Percentiles rank a stretch among this genome's conserved stretches.
phyloP scores from a whole-genome alignment of 441 rosid genomes.

The Eruca vesicaria region DNA sequence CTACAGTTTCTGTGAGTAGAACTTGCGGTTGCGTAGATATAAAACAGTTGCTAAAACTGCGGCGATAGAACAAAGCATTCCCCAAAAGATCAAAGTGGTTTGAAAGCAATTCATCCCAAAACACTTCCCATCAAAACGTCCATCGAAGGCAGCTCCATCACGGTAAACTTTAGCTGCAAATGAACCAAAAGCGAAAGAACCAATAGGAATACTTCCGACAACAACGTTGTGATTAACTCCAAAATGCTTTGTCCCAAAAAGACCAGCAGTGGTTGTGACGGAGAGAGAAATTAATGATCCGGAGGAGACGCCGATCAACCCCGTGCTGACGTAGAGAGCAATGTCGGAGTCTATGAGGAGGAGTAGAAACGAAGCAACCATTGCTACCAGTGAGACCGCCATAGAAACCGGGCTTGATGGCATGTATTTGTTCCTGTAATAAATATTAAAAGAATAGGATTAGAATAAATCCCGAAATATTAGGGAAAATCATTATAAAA shows the following conservation, averaged over 20 bases:
- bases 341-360: constrained; percentile 41
- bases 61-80: constrained; percentile 54
- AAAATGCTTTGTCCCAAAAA: constrained; percentile 66
- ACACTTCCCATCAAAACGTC: constrained; percentile 47
- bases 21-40: constrained; percentile 48
- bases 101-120: constrained; percentile 61
- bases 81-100: constrained; percentile 71
- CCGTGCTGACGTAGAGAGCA: constrained; percentile 63
- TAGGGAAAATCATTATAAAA: constrained; percentile 10
- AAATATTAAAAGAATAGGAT: background rate
- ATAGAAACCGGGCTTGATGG: constrained; percentile 60
- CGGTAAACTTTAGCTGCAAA: constrained; percentile 67
- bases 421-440: constrained; percentile 43
- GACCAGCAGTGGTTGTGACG: constrained; percentile 63
- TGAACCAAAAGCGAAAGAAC: constrained; percentile 69
- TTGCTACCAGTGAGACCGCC: constrained; percentile 57
- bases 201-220: constrained; percentile 74
- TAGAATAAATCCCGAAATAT: background rate
- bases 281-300: constrained; percentile 79
- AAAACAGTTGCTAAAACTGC: constrained; percentile 50
- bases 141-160: constrained; percentile 22
- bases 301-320: constrained; percentile 54
- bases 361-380: constrained; percentile 62
- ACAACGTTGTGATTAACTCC: constrained; percentile 60
- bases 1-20: constrained; percentile 34